Conservation (phyloP, 2,329 filamentous ascomycete genomes). For the Hypoxylon rubiginosum region DNA sequence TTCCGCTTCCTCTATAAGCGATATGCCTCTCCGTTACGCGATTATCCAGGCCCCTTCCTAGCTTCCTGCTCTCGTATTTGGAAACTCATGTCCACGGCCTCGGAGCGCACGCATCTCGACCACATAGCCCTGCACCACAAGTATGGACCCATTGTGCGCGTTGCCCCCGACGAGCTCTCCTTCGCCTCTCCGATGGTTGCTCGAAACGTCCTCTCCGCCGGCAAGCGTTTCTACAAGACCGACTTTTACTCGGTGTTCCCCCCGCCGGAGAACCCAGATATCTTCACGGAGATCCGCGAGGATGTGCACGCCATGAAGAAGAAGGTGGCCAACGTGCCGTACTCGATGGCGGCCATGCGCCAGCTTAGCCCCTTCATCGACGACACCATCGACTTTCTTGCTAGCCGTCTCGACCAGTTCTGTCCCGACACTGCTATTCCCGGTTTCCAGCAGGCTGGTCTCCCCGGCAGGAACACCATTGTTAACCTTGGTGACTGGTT, state of each 20-base stretch:
- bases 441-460: conserved; percentile 34
- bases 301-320: conserved; percentile 69
- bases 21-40: conserved; percentile 52
- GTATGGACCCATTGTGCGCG: conserved; percentile 64
- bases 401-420: conserved; percentile 58
- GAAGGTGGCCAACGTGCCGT: conserved; percentile 64
- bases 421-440: conserved; percentile 44
- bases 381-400: conserved; percentile 63
- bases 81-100: conserved; percentile 57
- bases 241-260: conserved; percentile 68
- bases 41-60: conserved; percentile 49
- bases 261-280: conserved; percentile 68
- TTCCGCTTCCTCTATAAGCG: conserved; percentile 51
- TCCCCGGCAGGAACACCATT: conserved; percentile 39
- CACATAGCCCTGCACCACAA: conserved; percentile 60
- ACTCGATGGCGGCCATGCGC: conserved; percentile 67
- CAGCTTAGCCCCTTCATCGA: conserved; percentile 65
- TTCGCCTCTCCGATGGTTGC: conserved; percentile 61
- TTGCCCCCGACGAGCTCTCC: conserved; percentile 63
- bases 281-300: conserved; percentile 69
- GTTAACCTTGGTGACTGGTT: conserved; percentile 65
- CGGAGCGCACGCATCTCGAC: conserved; percentile 58
- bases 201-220: conserved; percentile 61
- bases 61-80: conserved; percentile 55
- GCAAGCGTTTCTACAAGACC: conserved; percentile 67